Base-by-base conservation (phyloP, 2,329 filamentous ascomycete genomes). In the Colletotrichum liaoningense region DNA sequence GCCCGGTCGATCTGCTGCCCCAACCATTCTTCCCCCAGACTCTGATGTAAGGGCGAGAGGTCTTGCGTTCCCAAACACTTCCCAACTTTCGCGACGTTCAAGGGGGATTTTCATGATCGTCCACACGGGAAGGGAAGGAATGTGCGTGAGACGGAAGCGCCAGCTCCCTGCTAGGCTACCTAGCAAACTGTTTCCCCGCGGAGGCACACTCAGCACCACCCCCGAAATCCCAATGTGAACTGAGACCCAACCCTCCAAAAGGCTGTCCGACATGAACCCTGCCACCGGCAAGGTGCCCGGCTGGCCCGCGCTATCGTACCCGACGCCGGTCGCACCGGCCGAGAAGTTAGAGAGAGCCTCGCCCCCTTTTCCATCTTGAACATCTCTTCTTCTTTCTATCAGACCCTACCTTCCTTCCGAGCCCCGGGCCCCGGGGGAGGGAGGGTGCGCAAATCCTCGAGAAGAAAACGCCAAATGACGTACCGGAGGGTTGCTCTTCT, bases 81-180 rank as follows among this genome's bases (percentile, higher is more conserved):
- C 62, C 59, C 65, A 62, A 58, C 67, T 59, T 65, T 56, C 68
- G 68, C 59, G 67, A 71, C 64, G 69, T 63, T 60, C 42, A 70
- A 73, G 66, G 59, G 59, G 66, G 70, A 57, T 70, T 65, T 60
- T n/a, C 64, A 58, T 56, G 70, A 73, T 73, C 70, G 70, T 49
- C 66, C 7, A 58, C 38, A 22, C 46, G 52, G 38, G n/a, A 22
- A 46, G 35, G 46, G 46, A 64, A 56, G 65, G 59, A 63, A 72
- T 58, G 66, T 46, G 66, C 22, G 35, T 55, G 46, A 30, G 65
- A 71, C 56, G 56, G 28, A 42, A 56, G 56, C 26, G 63, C 62
- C 22, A 16, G 52, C 33, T 64, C 19, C 22, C 28, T 26, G 3
- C 26, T 38, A 38, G 22, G 19, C 55, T 14, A 12, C 22, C 9